These are phyloP conservation scores for Kuraishia floccosa DNA, from an alignment of 805 yeast species.

Conservation along the genomic window DNA sequence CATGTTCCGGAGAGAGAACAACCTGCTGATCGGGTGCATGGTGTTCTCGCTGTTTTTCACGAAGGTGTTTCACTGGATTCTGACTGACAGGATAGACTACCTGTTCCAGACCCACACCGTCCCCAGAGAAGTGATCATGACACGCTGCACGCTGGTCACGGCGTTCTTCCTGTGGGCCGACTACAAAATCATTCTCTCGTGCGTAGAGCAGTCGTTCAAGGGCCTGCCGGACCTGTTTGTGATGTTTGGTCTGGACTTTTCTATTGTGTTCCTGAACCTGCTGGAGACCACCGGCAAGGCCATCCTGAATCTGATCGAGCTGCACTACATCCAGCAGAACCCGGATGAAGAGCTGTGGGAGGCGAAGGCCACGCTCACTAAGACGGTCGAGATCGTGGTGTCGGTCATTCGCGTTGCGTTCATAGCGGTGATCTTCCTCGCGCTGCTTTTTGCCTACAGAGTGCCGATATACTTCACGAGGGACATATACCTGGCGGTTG, in stretches of 20 bases:
- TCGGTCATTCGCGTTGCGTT: slow-evolving; percentile 33
- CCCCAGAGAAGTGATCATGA: slow-evolving; percentile 18
- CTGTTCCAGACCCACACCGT: slow-evolving; percentile 30
- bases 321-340: slow-evolving; percentile 28
- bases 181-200: slow-evolving; percentile 34
- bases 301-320: slow-evolving; percentile 43
- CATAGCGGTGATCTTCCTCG: slow-evolving; percentile 32
- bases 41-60: slow-evolving; percentile 30
- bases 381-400: slow-evolving; percentile 42
- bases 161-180: slow-evolving; percentile 36
- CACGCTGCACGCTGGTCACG: slow-evolving; percentile 32
- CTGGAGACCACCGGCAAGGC: slow-evolving; percentile 33
- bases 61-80: slow-evolving; percentile 71
- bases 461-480: slow-evolving; percentile 19
- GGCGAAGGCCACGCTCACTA: slow-evolving; percentile 45
- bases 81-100: slow-evolving; percentile 35
- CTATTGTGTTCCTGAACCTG: slow-evolving; percentile 46
- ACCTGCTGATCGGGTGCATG: slow-evolving; percentile 26
- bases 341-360: slow-evolving; percentile 69
- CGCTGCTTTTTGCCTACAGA: slow-evolving; percentile 25
- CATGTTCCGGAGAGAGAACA: slow-evolving; percentile 36
- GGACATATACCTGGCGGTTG: slow-evolving; percentile 16
- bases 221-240: slow-evolving; percentile 46
- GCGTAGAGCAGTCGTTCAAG: slow-evolving; percentile 44
- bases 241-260: slow-evolving; percentile 69